Conservation (phyloP, 768 basidiomycete species). For the Trichaptum fuscoviolaceum region DNA sequence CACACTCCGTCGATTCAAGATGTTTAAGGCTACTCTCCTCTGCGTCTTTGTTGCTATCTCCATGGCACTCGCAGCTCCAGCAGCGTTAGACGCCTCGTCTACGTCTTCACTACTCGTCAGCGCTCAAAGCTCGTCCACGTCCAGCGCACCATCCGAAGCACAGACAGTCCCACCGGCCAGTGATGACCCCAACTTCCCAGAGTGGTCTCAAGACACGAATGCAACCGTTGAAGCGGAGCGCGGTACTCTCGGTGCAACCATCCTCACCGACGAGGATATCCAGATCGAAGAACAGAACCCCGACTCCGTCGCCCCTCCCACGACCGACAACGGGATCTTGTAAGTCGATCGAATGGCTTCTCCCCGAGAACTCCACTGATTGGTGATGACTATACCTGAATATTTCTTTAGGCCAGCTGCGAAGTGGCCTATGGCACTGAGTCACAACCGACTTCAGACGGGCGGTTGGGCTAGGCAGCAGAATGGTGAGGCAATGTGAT, state of each 20-base stretch:
- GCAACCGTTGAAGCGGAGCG: constrained; percentile 16
- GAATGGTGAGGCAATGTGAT: constrained; percentile 32
- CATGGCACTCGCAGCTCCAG: neutral
- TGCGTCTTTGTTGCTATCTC: neutral
- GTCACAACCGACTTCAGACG: constrained; percentile 49
- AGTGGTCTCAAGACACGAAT: constrained; percentile 25
- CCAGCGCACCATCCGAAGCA: constrained; percentile 26
- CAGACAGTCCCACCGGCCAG: constrained; percentile 42
- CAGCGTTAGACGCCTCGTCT: neutral
- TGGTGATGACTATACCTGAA: neutral
- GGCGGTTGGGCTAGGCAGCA: constrained; percentile 60
- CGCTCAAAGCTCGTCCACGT: constrained; percentile 7
- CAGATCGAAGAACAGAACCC: constrained; percentile 39
- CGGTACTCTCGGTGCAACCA: constrained; percentile 33
- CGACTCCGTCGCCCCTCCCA: constrained; percentile 40
- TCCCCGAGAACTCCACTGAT: neutral
- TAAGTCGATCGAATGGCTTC: constrained; percentile 18
- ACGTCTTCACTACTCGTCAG: neutral
- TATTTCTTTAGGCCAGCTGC: constrained; percentile 34
- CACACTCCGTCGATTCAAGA: neutral
- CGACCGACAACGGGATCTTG: constrained; percentile 40
- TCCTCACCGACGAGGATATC: constrained; percentile 39
- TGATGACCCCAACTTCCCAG: constrained; percentile 39
- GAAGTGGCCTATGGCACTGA: constrained; percentile 54
- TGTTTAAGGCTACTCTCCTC: neutral